Base-by-base conservation (phyloP, 2,329 filamentous ascomycete genomes). In the Xylariaceae sp. region DNA sequence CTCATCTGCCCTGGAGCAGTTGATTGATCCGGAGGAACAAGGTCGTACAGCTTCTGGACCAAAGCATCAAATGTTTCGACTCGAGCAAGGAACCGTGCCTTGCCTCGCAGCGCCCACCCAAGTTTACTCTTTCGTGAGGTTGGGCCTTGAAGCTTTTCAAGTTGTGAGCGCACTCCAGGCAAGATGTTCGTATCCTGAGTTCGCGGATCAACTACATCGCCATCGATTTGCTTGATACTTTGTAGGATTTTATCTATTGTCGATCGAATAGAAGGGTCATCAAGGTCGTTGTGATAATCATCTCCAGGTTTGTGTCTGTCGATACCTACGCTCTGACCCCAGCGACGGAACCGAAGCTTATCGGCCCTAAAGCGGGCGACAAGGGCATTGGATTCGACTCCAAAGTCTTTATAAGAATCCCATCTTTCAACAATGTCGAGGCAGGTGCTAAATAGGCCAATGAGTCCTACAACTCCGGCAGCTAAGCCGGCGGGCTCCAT, bases 261-360 rank as follows among this genome's bases (percentile, higher is more conserved):
- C 9, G 21, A 18, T 11, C 23, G 32, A 10, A 36, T 24, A 2
- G 33, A 18, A 16, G 43, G 49, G 11, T 53, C 32, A 10, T 49
- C 36, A 6, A 56, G 43, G 6, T 42, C 43, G 27, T 11, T 6
- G 15, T 56, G 53, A 11, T 36, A 6, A 1, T 26, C 11, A 4
- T 13, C 13, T 16, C 6, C 30, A 2, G 2, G 5, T 40, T 30
- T 37, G n/a, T 20, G 23, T 23, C 45, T 18, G 16, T 6, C 18
- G 10, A 56, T 39, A 4, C 53, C 53, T n/a, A 49, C 37, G n/a
- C 15, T n/a, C 5, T 53, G 24, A 18, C 53, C 53, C 53, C 49
- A 53, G 41, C 33, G 26, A 11, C 11, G 37, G 8, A 56, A 56
- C 26, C 27, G 39, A 2, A 37, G 26, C 7, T 27, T 3, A 24